phyloP scores from a whole-genome alignment of 2,329 filamentous ascomycete genomes.

The Pleomassaria siparia region DNA sequence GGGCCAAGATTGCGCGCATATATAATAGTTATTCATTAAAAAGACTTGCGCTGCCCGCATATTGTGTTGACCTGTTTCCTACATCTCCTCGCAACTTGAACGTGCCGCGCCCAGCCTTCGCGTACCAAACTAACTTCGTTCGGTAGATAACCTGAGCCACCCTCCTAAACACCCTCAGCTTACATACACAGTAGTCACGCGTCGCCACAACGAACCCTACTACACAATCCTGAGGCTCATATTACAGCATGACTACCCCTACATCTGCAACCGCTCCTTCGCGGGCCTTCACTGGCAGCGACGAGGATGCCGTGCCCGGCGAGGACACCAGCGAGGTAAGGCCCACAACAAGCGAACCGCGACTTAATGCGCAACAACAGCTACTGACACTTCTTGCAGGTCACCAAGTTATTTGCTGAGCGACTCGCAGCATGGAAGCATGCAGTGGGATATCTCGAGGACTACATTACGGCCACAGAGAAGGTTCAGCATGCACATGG shows the following conservation, averaged over 20 bases:
- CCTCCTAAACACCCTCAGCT: background rate
- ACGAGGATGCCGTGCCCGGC: slow-evolving; percentile 51
- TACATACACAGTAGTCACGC: background rate
- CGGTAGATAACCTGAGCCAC: too few species aligned
- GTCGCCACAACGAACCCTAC: background rate
- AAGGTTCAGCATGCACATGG: slow-evolving; percentile 82
- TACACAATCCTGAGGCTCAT: background rate
- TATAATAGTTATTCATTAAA: slow-evolving; percentile 3
- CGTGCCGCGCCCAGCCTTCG: slow-evolving; percentile 1
- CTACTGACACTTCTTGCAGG: slow-evolving; percentile 17
- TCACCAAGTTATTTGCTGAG: slow-evolving; percentile 71
- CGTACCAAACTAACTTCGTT: background rate
- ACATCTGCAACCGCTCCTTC: slow-evolving; percentile 36
- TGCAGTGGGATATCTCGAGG: slow-evolving; percentile 85
- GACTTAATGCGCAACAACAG: background rate
- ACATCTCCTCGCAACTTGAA: background rate
- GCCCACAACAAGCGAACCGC: background rate
- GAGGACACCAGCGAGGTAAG: slow-evolving; percentile 52
- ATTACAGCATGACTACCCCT: slow-evolving; percentile 31
- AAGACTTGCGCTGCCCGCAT: background rate
- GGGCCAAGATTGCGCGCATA: background rate
- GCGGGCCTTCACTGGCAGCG: slow-evolving; percentile 35
- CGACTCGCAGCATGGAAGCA: slow-evolving; percentile 95
- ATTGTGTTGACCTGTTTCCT: background rate
- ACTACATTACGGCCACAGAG: slow-evolving; percentile 82